phyloP scores from a whole-genome alignment of 805 yeast genomes.

The Lipomyces yamadae region DNA sequence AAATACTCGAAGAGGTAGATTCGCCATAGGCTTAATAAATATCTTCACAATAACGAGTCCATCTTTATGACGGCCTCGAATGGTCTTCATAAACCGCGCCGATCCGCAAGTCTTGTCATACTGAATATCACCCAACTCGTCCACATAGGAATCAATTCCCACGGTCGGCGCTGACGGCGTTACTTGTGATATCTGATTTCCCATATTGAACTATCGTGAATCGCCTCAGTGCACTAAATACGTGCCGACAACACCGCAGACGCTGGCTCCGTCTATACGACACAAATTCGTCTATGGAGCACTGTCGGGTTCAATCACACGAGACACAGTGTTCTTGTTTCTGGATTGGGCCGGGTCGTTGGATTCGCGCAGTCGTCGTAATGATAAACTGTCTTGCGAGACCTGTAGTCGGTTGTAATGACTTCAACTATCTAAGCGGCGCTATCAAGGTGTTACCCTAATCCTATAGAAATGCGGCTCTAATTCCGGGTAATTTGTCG shows the following conservation, averaged over 20 bases:
- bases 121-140: constrained; percentile 74
- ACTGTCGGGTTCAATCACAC: not conserved
- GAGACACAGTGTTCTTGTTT: not conserved
- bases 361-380: not conserved
- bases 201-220: constrained; percentile 58
- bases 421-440: not conserved
- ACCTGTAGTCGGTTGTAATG: not conserved
- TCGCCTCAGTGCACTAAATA: not conserved
- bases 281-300: not conserved
- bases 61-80: constrained; percentile 73
- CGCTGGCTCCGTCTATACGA: not conserved
- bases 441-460: not conserved
- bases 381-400: not conserved
- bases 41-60: constrained; percentile 81
- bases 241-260: not conserved
- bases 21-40: constrained; percentile 68
- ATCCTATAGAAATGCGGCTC: not conserved
- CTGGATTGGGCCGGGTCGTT: not conserved
- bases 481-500: not conserved
- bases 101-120: constrained; percentile 77
- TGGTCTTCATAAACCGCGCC: constrained; percentile 83
- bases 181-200: constrained; percentile 79
- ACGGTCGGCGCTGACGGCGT: constrained; percentile 93
- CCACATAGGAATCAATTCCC: constrained; percentile 86
- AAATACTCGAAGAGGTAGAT: constrained; percentile 31